These are phyloP conservation scores for Alternaria gansuensis DNA, from an alignment of 2,329 filamentous ascomycete genomes.

Conservation along the genomic window DNA sequence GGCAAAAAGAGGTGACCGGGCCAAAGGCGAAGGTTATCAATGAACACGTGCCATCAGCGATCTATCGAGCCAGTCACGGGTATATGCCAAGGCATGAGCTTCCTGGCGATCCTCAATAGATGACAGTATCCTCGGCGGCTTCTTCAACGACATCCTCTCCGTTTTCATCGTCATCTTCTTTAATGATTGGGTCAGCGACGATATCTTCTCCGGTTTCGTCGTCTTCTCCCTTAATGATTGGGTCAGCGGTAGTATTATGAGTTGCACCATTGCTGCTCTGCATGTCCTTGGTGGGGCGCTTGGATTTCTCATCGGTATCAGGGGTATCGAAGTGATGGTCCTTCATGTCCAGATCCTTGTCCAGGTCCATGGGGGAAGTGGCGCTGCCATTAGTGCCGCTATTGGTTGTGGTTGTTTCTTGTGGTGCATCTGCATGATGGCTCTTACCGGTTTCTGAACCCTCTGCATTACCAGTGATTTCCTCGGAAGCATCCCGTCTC, in stretches of 20 bases:
- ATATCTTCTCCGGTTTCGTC: slow-evolving; percentile 80
- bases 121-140: slow-evolving; percentile 88
- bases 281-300: slow-evolving; percentile 26
- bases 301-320: slow-evolving; percentile 30
- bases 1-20: not conserved
- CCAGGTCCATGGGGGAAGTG: slow-evolving; percentile 33
- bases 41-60: not conserved
- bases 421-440: slow-evolving; percentile 34
- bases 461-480: slow-evolving; percentile 30
- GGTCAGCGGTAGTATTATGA: slow-evolving; percentile 43
- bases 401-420: slow-evolving; percentile 32
- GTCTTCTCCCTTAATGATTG: slow-evolving; percentile 58
- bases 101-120: slow-evolving; percentile 69
- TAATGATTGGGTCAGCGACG: slow-evolving; percentile 49
- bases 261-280: slow-evolving; percentile 30
- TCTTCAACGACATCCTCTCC: slow-evolving; percentile 79
- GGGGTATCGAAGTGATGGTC: slow-evolving; percentile 35
- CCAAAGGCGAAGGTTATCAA: not conserved
- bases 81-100: slow-evolving; percentile 3
- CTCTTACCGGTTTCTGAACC: slow-evolving; percentile 37
- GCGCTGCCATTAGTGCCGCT: slow-evolving; percentile 38
- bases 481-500: slow-evolving; percentile 27
- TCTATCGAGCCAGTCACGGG: slow-evolving; percentile 5
- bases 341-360: slow-evolving; percentile 40
- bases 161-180: slow-evolving; percentile 69